Base-by-base conservation (phyloP, 257 asterid genomes). In the Misopates orontium region DNA sequence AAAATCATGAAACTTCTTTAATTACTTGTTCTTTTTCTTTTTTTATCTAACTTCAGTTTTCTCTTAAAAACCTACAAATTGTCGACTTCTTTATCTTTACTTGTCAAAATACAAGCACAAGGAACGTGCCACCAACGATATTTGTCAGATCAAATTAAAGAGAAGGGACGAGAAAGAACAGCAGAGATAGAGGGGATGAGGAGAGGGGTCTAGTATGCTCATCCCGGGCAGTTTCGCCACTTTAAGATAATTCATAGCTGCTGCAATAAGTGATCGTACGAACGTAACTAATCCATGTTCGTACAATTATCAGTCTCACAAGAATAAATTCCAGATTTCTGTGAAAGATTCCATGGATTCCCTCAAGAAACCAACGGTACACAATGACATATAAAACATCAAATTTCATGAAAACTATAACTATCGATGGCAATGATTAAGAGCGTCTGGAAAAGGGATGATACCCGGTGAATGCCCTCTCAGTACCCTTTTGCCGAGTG, bases 401-500 rank as follows among this genome's bases (percentile, higher is more conserved):
- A 17, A 4, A 48, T 1, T 16, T 16, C 54, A 1, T 10, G 18
- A 16, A 48, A 47, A 16, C 13, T 4, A 42, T 24, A 17, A 50
- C 51, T 8, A 8, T 20, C 16, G 4, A 10, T 44, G 15, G 19
- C 16, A 11, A n/a, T 4, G 61, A 41, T 15, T 47, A 51, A 52
- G 44, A 42, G 47, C 19, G 60, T 66, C 58, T 23, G 8, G 32
- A 72, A 23, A 18, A 61, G 66, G n/a, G 51, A 53, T 55, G 21
- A 1, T 85, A 92, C 98, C 98, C 98, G 14, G 90, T 79, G 88
- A 89, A 92, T 58, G 98, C 95, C 77, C 91, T 85, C 83, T 92
- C 98, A n/a, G 98, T 92, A 52, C 96, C 97, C 97, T 89, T 92
- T 70, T 87, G 69, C 64, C 96, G 79, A 47, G 98, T 85, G 42